Percentiles rank a stretch among this genome's conserved stretches.
Evolutionary conservation across 768 basidiomycete species (phyloP).

Genomic region (Tricholomella constricta): DNA sequence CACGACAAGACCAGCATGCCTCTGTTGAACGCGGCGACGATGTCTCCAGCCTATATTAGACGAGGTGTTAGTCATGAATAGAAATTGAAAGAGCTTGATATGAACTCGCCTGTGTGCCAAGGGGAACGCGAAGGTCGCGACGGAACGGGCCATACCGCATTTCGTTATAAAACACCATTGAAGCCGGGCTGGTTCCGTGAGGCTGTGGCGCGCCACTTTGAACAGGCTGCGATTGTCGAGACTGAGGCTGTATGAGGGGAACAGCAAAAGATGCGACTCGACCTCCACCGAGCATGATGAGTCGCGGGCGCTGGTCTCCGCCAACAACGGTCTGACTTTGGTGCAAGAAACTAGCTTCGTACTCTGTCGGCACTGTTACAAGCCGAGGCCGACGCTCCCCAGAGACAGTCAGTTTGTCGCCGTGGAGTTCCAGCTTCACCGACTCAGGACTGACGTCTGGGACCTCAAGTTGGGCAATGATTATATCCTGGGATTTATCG

Average conservation of each 20-base stretch:
- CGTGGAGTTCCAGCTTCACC: slow-evolving; percentile 35
- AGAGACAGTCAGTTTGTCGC: slow-evolving; percentile 33
- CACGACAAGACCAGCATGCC: slow-evolving; percentile 18
- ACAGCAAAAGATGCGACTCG: slow-evolving; percentile 4
- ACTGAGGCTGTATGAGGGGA: background rate
- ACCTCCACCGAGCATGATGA: slow-evolving; percentile 14
- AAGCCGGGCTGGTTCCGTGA: slow-evolving; percentile 1
- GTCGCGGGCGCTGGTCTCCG: slow-evolving; percentile 3
- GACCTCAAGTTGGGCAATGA: slow-evolving; percentile 44
- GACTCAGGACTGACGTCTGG: slow-evolving; percentile 44
- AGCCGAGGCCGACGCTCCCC: slow-evolving; percentile 32
- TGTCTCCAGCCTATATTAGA: slow-evolving; percentile 8
- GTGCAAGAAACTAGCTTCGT: slow-evolving; percentile 6
- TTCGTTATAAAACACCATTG: slow-evolving; percentile 28
- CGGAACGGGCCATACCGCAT: slow-evolving; percentile 47
- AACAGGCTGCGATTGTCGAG: background rate
- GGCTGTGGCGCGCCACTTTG: background rate
- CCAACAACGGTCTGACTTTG: slow-evolving; percentile 8
- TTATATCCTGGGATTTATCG: slow-evolving; percentile 32
- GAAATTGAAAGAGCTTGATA: too few relatives aligned
- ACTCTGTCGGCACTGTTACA: slow-evolving; percentile 7
- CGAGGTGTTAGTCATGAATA: background rate
- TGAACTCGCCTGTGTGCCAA: slow-evolving; percentile 38
- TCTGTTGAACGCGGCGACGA: slow-evolving; percentile 8
- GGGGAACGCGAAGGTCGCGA: slow-evolving; percentile 38